Conservation (phyloP, 139 green algal species). For the Diplosphaera chodatii region DNA sequence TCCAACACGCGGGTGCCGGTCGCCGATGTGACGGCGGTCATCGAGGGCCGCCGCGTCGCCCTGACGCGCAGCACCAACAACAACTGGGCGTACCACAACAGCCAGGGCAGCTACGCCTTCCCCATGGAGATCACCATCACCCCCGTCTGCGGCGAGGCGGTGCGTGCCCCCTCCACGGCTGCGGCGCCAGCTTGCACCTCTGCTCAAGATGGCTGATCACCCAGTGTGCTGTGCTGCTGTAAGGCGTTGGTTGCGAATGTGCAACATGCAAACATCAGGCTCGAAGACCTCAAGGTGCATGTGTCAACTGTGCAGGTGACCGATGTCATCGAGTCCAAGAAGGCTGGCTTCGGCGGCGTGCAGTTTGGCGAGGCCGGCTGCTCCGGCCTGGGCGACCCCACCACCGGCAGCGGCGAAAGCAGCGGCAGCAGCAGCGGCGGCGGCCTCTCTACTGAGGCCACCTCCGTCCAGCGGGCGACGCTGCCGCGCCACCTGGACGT, state of each 20-base stretch:
- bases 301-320: not conserved
- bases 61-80: not conserved
- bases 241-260: too few species aligned
- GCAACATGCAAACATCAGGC: too few species aligned
- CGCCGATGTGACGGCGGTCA: not conserved
- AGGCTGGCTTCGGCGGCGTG: not conserved
- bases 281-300: too few species aligned
- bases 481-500: not conserved
- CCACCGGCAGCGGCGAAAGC: not conserved
- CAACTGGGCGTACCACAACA: slow-evolving; percentile 1
- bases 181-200: too few species aligned
- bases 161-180: too few species aligned
- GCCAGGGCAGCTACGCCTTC: not conserved
- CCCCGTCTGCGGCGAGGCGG: not conserved
- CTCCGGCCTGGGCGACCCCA: not conserved
- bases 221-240: too few species aligned
- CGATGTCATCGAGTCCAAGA: not conserved
- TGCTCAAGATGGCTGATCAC: too few species aligned
- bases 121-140: not conserved
- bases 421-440: too few species aligned
- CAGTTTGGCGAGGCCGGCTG: not conserved
- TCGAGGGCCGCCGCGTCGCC: not conserved
- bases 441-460: not conserved
- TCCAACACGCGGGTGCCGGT: not conserved
- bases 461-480: not conserved